These are phyloP conservation scores for Lipomyces japonicus DNA, from an alignment of 805 yeast genomes.

Conservation along the genomic window DNA sequence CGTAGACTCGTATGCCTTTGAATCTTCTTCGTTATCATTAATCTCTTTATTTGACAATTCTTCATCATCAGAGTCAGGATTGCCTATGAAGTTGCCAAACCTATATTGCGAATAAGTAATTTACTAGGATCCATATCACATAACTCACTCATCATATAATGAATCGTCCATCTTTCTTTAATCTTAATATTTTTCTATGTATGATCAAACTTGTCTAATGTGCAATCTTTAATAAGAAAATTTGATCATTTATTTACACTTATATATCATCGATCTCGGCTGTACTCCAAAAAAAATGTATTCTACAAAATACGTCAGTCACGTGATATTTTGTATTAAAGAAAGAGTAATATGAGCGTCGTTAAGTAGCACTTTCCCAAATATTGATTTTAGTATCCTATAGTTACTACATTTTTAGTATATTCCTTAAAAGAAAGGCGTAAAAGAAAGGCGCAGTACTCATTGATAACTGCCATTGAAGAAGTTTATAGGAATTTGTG, in stretches of 20 bases:
- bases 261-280: no score
- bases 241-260: neutral
- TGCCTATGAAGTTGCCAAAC: conserved; percentile 66
- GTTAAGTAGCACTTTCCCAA: no score
- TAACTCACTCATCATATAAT: conserved; percentile 64
- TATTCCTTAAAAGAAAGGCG: no score
- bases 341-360: no score
- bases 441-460: neutral
- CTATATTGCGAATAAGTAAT: conserved; percentile 26
- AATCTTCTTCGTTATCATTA: conserved; percentile 1
- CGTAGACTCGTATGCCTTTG: neutral
- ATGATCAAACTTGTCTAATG: neutral
- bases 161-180: conserved; percentile 49
- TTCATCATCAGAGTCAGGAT: conserved; percentile 49
- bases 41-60: conserved; percentile 10
- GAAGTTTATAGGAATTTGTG: neutral
- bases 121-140: neutral
- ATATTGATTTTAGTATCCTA: no score
- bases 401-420: no score
- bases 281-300: no score
- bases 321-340: no score
- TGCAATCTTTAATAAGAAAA: neutral
- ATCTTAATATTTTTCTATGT: neutral
- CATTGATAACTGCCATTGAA: neutral
- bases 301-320: no score